Evolutionary conservation across 1,284 basidiomycete genomes (phyloP), one percentile per base, ranked within the genome.

Genomic region (Testicularia cyperi): DNA sequence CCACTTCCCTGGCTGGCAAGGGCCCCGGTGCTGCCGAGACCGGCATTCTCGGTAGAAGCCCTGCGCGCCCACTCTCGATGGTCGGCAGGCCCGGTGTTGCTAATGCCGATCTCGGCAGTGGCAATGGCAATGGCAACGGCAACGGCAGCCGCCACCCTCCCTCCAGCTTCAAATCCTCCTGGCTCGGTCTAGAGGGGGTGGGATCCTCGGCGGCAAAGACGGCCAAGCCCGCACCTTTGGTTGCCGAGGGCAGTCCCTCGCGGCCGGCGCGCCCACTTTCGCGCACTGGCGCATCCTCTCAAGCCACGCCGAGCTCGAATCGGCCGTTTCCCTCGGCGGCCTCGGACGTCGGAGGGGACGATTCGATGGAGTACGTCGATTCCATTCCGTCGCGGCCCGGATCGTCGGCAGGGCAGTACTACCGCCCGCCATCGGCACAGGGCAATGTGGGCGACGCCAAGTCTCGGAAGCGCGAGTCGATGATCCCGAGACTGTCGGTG

Each of bases 401-500:
- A 18, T 64, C 58, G 0, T 51, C 55, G n/a, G 44, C 56, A 6
- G 67, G 65, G 12, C 52, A 48, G 21, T 67, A 65, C 46, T 70
- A 70, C 22, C 67, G 64, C 8, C 65, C 67, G 5, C 67, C 64
- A 2, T 51, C 53, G 6, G 54, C 65, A 12, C 46, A 52, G 33
- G 61, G 62, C 31, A 48, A 35, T 19, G 64, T 56, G 8, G 53
- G 57, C 2, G 60, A 53, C 14, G 56, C 39, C 24, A 48, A 45
- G 20, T 36, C 45, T 9, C 32, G 55, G 12, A 64, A 60, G 44
- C 51, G 60, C 23, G 58, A 69, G 22, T 65, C 51, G 14, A 37
- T 64, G 43, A 69, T 66, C 15, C 66, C 64, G 6, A 55, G 66
- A 16, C 51, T 66, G 9, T 32, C 66, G 2, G 43, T 65, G 8